These are phyloP conservation scores for Diaporthe citri DNA, from an alignment of 2,329 filamentous ascomycete species.

Conservation along the genomic window DNA sequence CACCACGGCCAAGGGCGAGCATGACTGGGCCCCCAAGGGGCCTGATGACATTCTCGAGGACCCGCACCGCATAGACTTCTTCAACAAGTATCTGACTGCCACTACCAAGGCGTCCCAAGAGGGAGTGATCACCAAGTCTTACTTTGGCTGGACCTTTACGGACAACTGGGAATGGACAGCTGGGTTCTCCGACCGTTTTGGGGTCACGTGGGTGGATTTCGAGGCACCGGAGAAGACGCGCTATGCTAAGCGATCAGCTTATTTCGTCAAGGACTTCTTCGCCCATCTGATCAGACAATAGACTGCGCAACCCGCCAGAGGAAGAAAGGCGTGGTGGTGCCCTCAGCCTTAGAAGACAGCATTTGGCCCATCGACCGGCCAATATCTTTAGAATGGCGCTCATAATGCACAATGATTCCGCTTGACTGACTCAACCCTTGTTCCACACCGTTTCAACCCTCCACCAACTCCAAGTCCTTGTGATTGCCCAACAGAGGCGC, in stretches of 20 bases:
- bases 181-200: slow-evolving; percentile 55
- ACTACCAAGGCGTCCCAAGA: slow-evolving; percentile 53
- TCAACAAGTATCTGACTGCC: slow-evolving; percentile 53
- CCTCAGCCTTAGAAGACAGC: too few species aligned
- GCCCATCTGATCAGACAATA: slow-evolving; percentile 46
- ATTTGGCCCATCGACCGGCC: neutral
- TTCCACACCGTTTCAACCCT: slow-evolving; percentile 43
- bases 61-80: slow-evolving; percentile 54
- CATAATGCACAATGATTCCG: neutral
- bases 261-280: slow-evolving; percentile 48
- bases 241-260: slow-evolving; percentile 51
- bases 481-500: slow-evolving; percentile 46
- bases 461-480: slow-evolving; percentile 47
- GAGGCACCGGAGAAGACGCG: slow-evolving; percentile 51
- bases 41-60: slow-evolving; percentile 53
- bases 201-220: slow-evolving; percentile 56
- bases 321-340: neutral
- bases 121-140: slow-evolving; percentile 54
- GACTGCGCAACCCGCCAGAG: neutral
- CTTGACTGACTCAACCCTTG: too few species aligned
- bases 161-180: slow-evolving; percentile 62
- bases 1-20: slow-evolving; percentile 55
- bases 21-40: slow-evolving; percentile 48
- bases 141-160: slow-evolving; percentile 57
- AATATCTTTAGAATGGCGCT: neutral